phyloP scores from a whole-genome alignment of 805 yeast genomes.

The Pichia sporocuriosa region DNA sequence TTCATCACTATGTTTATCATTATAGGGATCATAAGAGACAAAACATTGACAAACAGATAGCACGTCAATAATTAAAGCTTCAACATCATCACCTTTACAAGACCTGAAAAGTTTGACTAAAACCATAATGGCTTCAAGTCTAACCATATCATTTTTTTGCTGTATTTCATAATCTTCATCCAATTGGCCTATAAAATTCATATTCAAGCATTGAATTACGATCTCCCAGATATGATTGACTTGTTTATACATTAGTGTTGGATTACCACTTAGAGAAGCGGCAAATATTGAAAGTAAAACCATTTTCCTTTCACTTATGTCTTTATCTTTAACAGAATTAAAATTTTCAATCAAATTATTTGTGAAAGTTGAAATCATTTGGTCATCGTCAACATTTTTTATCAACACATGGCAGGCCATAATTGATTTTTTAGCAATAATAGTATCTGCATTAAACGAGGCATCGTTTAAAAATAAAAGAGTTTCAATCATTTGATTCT shows the following conservation, averaged over 20 bases:
- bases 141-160: constrained; percentile 29
- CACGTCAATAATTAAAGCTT: constrained; percentile 23
- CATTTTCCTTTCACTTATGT: background rate
- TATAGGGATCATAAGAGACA: constrained; percentile 42
- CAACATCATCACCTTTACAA: constrained; percentile 31
- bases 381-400: constrained; percentile 17
- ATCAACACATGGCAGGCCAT: constrained; percentile 33
- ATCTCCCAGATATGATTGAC: constrained; percentile 12
- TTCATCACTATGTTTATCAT: constrained; percentile 30
- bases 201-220: constrained; percentile 12
- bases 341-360: background rate
- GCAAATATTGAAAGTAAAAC: constrained; percentile 3
- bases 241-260: constrained; percentile 17
- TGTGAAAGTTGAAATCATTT: background rate
- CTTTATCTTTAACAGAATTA: constrained; percentile 2
- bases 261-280: constrained; percentile 25
- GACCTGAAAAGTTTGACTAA: constrained; percentile 35
- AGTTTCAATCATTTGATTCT: constrained; percentile 18
- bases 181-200: constrained; percentile 19
- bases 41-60: constrained; percentile 29
- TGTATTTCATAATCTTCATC: constrained; percentile 31
- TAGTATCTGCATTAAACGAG: constrained; percentile 35
- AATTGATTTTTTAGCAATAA: constrained; percentile 40
- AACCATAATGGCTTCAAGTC: constrained; percentile 43
- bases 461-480: constrained; percentile 30